Evolutionary conservation across 306 rosid species (phyloP).

Genomic region (Rosa lucieae): DNA sequence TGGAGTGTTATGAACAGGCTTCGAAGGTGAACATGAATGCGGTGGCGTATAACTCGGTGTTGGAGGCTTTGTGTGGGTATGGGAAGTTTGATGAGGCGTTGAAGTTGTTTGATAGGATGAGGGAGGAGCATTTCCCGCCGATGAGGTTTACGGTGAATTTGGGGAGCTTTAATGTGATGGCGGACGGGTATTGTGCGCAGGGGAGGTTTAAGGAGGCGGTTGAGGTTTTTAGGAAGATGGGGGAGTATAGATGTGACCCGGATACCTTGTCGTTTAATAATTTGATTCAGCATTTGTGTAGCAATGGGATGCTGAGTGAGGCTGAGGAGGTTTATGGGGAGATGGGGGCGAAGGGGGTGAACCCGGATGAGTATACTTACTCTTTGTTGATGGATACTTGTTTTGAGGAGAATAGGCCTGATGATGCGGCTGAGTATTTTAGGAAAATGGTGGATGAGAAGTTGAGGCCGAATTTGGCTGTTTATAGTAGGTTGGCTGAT

Average conservation of each 20-base stretch:
- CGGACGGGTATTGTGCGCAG: slow-evolving; percentile 67
- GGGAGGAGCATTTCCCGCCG: slow-evolving; percentile 60
- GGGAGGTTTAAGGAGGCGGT: slow-evolving; percentile 75
- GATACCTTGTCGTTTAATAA: slow-evolving; percentile 81
- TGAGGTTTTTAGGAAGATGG: slow-evolving; percentile 77
- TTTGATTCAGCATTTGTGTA: slow-evolving; percentile 83
- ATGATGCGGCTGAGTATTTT: slow-evolving; percentile 84
- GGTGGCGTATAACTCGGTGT: slow-evolving; percentile 65
- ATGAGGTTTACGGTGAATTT: slow-evolving; percentile 56
- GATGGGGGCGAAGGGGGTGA: slow-evolving; percentile 75
- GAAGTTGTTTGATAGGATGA: slow-evolving; percentile 73
- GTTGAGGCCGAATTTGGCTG: slow-evolving; percentile 81
- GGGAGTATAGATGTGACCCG: slow-evolving; percentile 70
- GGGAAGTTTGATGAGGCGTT: slow-evolving; percentile 72
- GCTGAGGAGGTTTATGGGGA: slow-evolving; percentile 82
- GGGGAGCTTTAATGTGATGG: slow-evolving; percentile 94
- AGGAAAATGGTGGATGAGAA: slow-evolving; percentile 77
- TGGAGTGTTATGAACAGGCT: slow-evolving; percentile 73
- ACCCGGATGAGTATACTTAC: slow-evolving; percentile 82
- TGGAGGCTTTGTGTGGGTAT: slow-evolving; percentile 79
- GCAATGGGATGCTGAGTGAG: slow-evolving; percentile 57
- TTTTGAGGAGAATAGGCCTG: slow-evolving; percentile 71
- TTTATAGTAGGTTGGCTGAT: slow-evolving; percentile 77
- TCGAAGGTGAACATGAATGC: slow-evolving; percentile 73
- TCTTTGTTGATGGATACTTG: slow-evolving; percentile 89